Percentiles rank a stretch among this genome's conserved stretches.
These are phyloP conservation scores for Aurifilum marmelostoma DNA, from an alignment of 2,329 filamentous ascomycete species.

Conservation along the genomic window DNA sequence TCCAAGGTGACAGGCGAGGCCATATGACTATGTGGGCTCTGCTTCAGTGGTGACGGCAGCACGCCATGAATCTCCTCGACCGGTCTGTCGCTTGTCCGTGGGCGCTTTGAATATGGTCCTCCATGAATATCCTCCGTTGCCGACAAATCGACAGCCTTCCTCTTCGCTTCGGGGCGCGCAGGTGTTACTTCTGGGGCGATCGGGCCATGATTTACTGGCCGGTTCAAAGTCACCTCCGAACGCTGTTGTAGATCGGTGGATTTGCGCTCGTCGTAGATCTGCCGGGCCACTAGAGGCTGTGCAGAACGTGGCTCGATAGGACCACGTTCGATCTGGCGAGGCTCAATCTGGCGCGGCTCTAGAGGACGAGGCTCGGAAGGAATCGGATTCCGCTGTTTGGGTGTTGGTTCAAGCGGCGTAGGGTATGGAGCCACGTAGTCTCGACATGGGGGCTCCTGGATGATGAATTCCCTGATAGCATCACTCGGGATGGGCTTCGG, in stretches of 20 bases:
- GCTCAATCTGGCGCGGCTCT: conserved; percentile 6
- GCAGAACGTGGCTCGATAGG: neutral
- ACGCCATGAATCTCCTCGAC: neutral
- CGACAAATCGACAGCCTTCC: conserved; percentile 23
- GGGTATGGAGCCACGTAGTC: conserved; percentile 14
- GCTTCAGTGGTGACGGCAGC: conserved; percentile 2
- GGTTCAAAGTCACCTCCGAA: neutral
- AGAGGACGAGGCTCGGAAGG: conserved; percentile 10
- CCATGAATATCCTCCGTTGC: neutral
- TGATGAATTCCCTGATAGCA: conserved; percentile 3
- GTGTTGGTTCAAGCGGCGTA: conserved; percentile 7
- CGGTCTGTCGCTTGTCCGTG: conserved; percentile 21
- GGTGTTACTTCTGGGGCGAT: neutral
- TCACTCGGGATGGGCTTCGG: conserved; percentile 13
- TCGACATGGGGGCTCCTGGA: conserved; percentile 1
- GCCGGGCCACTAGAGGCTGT: conserved; percentile 3
- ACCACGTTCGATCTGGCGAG: neutral
- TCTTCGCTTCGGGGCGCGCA: conserved; percentile 23
- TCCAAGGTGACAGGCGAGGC: conserved; percentile 1
- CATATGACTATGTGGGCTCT: neutral
- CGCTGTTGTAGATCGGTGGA: neutral
- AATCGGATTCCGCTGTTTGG: neutral
- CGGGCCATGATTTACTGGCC: neutral
- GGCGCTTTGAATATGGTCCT: conserved; percentile 20
- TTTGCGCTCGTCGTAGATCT: neutral